Evolutionary conservation across 148 eudicot genomes (phyloP), one percentile per base, ranked within the genome.

Genomic region (Oxyria digyna): DNA sequence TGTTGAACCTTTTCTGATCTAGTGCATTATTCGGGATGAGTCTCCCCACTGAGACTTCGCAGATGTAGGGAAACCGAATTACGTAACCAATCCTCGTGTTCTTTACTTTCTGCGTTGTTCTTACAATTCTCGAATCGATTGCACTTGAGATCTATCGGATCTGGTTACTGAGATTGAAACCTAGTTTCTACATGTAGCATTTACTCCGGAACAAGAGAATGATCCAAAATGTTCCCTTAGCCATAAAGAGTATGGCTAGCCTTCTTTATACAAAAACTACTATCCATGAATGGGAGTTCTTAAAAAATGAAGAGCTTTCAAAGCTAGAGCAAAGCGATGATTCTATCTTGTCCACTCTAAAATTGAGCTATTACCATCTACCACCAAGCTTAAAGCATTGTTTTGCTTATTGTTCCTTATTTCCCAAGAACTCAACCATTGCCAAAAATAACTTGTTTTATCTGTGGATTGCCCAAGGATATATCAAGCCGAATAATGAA

Each of bases 381-480:
- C 71, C 77, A 4, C n/a, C 70, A 0, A 14, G 35, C 3, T 57
- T 84, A 35, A 81, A 81, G 69, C 54, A 52, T 4, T 84, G 85
- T 21, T 84, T 81, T 69, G 78, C 78, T 11, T 79, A 69, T 18
- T 81, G 88, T 37, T 73, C 83, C 3, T 35, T 84, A 3, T 84
- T 77, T 37, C 82, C 80, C 0, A 79, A 84, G 57, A 80, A 70
- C 67, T 20, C 7, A n/a, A 0, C 0, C 6, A 62, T 81, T 10
- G 1, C 48, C 0, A 75, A 40, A 62, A 41, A 67, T 21, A 26
- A 26, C 3, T 29, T 79, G 24, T 63, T 84, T 9, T 12, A 69
- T 7, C 50, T 81, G 0, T 84, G 85, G 88, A 62, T 78, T 26
- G 83, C 85, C 0, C 43, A 48, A 21, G n/a, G 45, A 10, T 23